Percentiles rank a stretch among this genome's conserved stretches.
Evolutionary conservation across 2,329 filamentous ascomycete species (phyloP).

Genomic region (Curvularia eragrostidis): DNA sequence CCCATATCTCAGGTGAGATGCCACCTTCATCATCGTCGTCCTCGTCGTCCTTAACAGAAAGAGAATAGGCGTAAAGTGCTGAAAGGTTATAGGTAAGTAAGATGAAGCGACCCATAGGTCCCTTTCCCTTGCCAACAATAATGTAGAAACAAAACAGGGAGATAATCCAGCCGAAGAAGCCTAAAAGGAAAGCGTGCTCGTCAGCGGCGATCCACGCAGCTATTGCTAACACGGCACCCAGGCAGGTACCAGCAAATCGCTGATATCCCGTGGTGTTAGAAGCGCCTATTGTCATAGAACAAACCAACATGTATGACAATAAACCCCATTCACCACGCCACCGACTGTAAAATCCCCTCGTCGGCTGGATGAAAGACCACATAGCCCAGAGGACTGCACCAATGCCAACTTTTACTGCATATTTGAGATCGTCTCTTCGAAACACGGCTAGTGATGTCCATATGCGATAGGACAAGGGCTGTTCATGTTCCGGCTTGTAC

Average conservation of each 20-base stretch:
- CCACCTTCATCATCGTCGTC: constrained; percentile 87
- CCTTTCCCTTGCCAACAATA: constrained; percentile 82
- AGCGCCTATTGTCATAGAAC: constrained; percentile 95
- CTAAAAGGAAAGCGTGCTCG: constrained; percentile 77
- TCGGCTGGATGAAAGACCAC: constrained; percentile 81
- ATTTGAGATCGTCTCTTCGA: constrained; percentile 71
- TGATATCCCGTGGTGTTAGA: constrained; percentile 91
- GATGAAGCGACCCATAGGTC: constrained; percentile 90
- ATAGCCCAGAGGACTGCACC: constrained; percentile 89
- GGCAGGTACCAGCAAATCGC: constrained; percentile 83
- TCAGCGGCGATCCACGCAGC: constrained; percentile 77
- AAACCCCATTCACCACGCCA: constrained; percentile 98
- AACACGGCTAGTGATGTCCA: constrained; percentile 65
- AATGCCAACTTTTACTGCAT: constrained; percentile 90
- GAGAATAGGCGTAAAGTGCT: constrained; percentile 90
- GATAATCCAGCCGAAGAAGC: constrained; percentile 81
- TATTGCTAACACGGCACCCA: constrained; percentile 79
- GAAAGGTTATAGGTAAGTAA: constrained; percentile 96
- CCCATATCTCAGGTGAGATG: constrained; percentile 79
- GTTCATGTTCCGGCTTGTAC: constrained; percentile 38
- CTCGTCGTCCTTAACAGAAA: constrained; percentile 79
- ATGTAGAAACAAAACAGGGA: constrained; percentile 87
- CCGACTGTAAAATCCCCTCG: constrained; percentile 78
- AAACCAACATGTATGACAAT: constrained; percentile 96
- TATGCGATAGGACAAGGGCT: constrained; percentile 55